Evolutionary conservation across 2,329 filamentous ascomycete species (phyloP).

Genomic region (Aotearoamyces nothofagi): DNA sequence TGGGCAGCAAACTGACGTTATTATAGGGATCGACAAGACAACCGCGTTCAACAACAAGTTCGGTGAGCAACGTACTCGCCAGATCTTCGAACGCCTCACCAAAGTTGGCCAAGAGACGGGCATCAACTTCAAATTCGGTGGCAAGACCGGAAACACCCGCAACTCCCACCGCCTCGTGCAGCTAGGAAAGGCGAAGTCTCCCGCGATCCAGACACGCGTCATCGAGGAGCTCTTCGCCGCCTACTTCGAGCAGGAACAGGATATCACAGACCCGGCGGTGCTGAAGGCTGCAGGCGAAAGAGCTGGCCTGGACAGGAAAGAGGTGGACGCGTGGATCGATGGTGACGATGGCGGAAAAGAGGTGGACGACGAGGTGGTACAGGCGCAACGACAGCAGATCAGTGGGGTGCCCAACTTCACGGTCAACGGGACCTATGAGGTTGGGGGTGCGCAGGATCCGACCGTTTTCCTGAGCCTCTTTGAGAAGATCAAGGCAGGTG

Average conservation of each 20-base stretch:
- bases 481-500: conserved; percentile 29
- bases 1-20: too few relatives aligned
- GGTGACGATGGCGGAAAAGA: conserved; percentile 35
- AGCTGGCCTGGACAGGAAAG: conserved; percentile 35
- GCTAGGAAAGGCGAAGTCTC: conserved; percentile 40
- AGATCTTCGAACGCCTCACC: conserved; percentile 41
- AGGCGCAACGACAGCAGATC: conserved; percentile 31
- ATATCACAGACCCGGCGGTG: conserved; percentile 42
- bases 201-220: conserved; percentile 39
- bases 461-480: conserved; percentile 52
- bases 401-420: conserved; percentile 63
- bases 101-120: conserved; percentile 47
- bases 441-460: conserved; percentile 60
- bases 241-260: conserved; percentile 49
- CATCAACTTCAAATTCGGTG: conserved; percentile 58
- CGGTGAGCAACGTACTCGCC: conserved; percentile 39
- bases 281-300: conserved; percentile 35
- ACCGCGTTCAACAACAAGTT: conserved; percentile 47
- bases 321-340: conserved; percentile 37
- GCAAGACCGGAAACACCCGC: conserved; percentile 60
- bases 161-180: conserved; percentile 68
- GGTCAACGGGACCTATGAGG: conserved; percentile 49
- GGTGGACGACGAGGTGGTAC: conserved; percentile 17
- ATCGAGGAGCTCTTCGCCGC: conserved; percentile 47
- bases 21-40: too few relatives aligned